phyloP scores from a whole-genome alignment of 1,139 yeast species.

The Yamadazyma pseudoaaseri region DNA sequence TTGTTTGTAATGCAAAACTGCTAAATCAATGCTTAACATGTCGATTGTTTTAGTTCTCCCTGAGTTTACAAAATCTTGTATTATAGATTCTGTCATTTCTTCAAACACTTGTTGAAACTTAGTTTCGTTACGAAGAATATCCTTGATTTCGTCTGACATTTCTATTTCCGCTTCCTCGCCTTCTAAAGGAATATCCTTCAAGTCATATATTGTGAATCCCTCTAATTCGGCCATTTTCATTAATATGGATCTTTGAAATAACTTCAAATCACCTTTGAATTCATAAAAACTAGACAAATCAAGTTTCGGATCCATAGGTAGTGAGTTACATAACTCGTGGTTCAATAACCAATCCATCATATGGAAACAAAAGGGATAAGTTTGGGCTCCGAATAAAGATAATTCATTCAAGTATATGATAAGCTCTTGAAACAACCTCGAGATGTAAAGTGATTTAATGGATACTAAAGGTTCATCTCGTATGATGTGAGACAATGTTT shows the following conservation, averaged over 20 bases:
- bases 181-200: conserved; percentile 19
- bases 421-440: conserved; percentile 33
- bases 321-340: conserved; percentile 16
- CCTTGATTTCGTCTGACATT: conserved; percentile 7
- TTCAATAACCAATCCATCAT: conserved; percentile 25
- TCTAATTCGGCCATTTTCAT: conserved; percentile 32
- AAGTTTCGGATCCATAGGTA: conserved; percentile 10
- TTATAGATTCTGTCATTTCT: conserved; percentile 40
- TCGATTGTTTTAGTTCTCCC: conserved; percentile 65
- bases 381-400: conserved; percentile 15
- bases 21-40: conserved; percentile 77
- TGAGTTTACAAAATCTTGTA: conserved; percentile 47
- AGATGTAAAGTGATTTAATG: conserved; percentile 30
- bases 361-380: conserved; percentile 30
- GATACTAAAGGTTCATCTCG: conserved; percentile 27
- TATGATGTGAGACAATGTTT: conserved; percentile 25
- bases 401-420: conserved; percentile 41
- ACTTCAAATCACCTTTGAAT: conserved; percentile 44
- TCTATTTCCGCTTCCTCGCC: conserved; percentile 1
- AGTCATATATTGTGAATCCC: conserved; percentile 32
- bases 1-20: conserved; percentile 61
- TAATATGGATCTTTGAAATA: conserved; percentile 45
- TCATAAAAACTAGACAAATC: conserved; percentile 35
- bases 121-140: conserved; percentile 16
- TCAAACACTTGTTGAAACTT: conserved; percentile 26